These are phyloP conservation scores for Fagopyrum tataricum DNA, from an alignment of 148 eudicot genomes.

Conservation along the genomic window DNA sequence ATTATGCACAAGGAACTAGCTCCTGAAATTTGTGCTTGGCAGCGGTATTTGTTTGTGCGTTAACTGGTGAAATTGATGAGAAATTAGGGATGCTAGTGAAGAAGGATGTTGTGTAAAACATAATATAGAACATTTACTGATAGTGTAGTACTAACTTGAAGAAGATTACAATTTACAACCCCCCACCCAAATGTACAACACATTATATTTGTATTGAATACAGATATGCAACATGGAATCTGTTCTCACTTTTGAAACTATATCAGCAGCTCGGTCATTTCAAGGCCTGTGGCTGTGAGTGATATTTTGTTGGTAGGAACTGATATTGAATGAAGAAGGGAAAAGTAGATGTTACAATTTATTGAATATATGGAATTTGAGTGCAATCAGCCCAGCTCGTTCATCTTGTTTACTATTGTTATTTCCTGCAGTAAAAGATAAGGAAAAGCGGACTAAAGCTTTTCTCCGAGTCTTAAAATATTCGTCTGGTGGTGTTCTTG, in stretches of 20 bases:
- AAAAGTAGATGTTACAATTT: not conserved
- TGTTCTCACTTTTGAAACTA: not conserved
- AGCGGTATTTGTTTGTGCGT: not conserved
- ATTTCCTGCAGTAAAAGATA: slow-evolving; percentile 55
- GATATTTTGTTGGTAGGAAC: not conserved
- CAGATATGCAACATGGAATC: not conserved
- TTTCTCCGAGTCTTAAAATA: slow-evolving; percentile 86
- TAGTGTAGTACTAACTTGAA: too few species aligned
- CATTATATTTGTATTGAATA: not conserved
- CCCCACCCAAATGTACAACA: not conserved
- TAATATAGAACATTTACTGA: too few species aligned
- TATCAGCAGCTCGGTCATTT: not conserved
- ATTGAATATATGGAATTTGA: not conserved
- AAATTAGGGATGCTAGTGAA: not conserved
- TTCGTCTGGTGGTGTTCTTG: slow-evolving; percentile 90
- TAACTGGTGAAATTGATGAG: not conserved
- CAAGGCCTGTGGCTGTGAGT: not conserved
- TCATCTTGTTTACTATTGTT: not conserved
- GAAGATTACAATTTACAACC: too few species aligned
- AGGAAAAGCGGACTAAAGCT: slow-evolving; percentile 71
- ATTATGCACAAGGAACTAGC: too few species aligned
- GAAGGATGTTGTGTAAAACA: not conserved
- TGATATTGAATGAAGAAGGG: not conserved
- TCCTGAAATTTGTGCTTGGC: too few species aligned
- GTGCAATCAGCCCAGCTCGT: not conserved